Percentiles rank a stretch among this genome's conserved stretches.
Evolutionary conservation across 495 filamentous ascomycete genomes (phyloP).

Genomic region (Trypethelium eluteriae): DNA sequence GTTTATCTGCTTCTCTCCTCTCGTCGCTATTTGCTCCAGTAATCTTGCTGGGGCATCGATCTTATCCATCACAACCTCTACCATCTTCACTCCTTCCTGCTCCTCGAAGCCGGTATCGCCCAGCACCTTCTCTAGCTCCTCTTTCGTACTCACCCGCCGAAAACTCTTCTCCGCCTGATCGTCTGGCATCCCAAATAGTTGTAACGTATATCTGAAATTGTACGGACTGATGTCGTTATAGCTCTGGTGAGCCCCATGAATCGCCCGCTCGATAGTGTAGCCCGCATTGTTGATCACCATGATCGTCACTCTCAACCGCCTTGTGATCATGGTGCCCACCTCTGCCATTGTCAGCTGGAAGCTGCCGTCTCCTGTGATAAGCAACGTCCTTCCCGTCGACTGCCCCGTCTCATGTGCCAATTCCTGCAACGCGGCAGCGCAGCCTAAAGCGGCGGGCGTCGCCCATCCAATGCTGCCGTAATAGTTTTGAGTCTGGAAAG

Average conservation of each 20-base stretch:
- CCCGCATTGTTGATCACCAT: conserved; percentile 37
- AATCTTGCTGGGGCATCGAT: no score
- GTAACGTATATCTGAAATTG: conserved; percentile 33
- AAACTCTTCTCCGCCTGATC: conserved; percentile 24
- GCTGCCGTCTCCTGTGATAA: conserved; percentile 37
- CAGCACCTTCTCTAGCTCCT: conserved; percentile 31
- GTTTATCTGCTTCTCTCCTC: no score
- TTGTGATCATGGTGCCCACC: conserved; percentile 36
- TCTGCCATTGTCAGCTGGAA: conserved; percentile 36
- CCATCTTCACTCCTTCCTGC: no score
- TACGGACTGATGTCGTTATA: conserved; percentile 39
- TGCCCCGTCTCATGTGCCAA: conserved; percentile 1
- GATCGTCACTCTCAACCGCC: conserved; percentile 25
- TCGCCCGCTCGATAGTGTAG: conserved; percentile 38
- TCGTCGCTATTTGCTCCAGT: no score
- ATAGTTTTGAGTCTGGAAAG: conserved; percentile 34
- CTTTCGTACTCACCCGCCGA: conserved; percentile 30
- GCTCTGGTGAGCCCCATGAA: conserved; percentile 33
- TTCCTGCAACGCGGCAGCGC: conserved; percentile 28
- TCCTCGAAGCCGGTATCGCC: not conserved
- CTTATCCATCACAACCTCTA: no score
- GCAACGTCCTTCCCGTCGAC: conserved; percentile 18
- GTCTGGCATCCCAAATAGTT: conserved; percentile 30
- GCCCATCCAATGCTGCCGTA: conserved; percentile 37
- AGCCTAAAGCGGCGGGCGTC: conserved; percentile 33